These are phyloP conservation scores for Saksenaea oblongispora DNA, from an alignment of 371 early-diverging fungal species.

Conservation along the genomic window DNA sequence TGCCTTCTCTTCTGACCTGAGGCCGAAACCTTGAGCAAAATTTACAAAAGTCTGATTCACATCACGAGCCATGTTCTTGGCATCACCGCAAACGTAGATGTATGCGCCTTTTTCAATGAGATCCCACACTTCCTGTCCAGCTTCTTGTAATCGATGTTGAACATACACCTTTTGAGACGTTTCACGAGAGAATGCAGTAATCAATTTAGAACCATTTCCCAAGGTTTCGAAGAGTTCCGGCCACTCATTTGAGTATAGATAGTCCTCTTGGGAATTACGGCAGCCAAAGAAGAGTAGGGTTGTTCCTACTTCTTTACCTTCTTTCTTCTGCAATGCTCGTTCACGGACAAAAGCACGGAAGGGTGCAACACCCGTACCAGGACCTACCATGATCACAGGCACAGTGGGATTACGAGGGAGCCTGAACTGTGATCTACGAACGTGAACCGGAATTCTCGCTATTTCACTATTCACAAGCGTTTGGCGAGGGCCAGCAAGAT, in stretches of 20 bases:
- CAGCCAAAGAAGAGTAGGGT: constrained; percentile 94
- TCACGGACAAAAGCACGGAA: constrained; percentile 95
- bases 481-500: constrained; percentile 58
- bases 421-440: constrained; percentile 87
- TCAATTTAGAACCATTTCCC: constrained; percentile 59
- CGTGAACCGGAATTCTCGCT: constrained; percentile 74
- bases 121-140: constrained; percentile 72
- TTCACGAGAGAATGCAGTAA: constrained; percentile 90
- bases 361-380: constrained; percentile 98
- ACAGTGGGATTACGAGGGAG: constrained; percentile 76
- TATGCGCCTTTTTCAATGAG: constrained; percentile 74
- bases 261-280: constrained; percentile 82
- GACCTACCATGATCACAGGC: constrained; percentile 97
- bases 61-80: constrained; percentile 94
- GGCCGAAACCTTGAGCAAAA: constrained; percentile 73
- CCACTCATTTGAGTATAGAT: constrained; percentile 88
- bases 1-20: constrained; percentile 68
- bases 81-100: constrained; percentile 95
- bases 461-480: constrained; percentile 28
- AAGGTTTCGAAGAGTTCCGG: constrained; percentile 60
- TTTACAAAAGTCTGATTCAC: constrained; percentile 73
- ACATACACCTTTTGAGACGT: constrained; percentile 83
- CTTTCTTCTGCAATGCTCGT: constrained; percentile 64
- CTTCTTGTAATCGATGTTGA: constrained; percentile 74
- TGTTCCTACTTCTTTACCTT: constrained; percentile 69